Percentiles rank a stretch among this genome's conserved stretches.
These are phyloP conservation scores for Calonectria ilicicola DNA, from an alignment of 2,329 filamentous ascomycete species.

Conservation along the genomic window DNA sequence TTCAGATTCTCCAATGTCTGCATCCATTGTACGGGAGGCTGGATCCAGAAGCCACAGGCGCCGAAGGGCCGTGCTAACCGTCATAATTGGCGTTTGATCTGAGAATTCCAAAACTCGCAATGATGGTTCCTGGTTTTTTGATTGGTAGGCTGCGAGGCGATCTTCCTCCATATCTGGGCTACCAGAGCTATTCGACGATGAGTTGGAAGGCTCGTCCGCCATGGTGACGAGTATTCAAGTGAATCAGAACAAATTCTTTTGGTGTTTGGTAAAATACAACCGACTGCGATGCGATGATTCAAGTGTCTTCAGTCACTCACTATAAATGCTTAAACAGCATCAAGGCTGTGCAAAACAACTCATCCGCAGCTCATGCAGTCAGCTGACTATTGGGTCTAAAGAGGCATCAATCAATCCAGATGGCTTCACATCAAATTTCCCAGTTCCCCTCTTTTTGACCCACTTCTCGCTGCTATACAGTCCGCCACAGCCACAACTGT, in stretches of 20 bases:
- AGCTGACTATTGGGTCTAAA: no score
- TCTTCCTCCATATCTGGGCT: background rate
- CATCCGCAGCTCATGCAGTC: no score
- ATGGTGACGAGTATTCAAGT: background rate
- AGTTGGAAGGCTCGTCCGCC: background rate
- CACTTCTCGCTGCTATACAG: no score
- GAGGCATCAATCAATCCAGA: no score
- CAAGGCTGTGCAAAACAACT: no score
- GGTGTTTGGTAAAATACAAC: no score
- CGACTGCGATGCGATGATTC: no score
- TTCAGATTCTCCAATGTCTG: background rate
- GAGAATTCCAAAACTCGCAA: background rate
- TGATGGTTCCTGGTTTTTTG: background rate
- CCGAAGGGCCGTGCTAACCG: background rate
- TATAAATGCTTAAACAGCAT: no score
- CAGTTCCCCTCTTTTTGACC: no score
- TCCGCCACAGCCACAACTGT: no score
- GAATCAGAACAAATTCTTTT: background rate
- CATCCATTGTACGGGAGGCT: background rate
- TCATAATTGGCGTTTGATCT: background rate
- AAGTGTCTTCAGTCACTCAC: background rate
- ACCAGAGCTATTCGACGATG: background rate
- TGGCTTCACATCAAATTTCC: no score
- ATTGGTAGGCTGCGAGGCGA: background rate
- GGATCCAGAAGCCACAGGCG: background rate